Evolutionary conservation across 768 basidiomycete genomes (phyloP), one percentile per base, ranked within the genome.

Genomic region (Psilocybe azurescens): DNA sequence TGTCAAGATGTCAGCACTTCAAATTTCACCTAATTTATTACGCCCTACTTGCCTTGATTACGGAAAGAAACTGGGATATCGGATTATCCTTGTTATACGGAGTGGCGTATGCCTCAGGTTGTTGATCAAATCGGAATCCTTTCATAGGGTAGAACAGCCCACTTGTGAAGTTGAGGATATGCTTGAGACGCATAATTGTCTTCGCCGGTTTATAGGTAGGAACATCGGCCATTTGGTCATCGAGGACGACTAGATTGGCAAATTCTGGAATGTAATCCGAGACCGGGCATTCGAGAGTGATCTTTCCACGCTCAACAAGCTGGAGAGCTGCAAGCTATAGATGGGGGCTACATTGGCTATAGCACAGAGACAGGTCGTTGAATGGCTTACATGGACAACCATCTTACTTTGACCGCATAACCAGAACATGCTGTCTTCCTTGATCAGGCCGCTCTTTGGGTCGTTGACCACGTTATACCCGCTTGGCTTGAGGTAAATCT

Each of bases 401-500:
- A 77, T 60, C 56, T 78, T 78, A 4, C 74, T 74, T 59, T 74
- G 71, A 53, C 78, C 77, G 62, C 75, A 76, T 3, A 79, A 64
- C 75, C 75, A 77, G 57, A 77, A 76, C 11, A 76, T 57, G 16
- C 70, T 71, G 53, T 77, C 72, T 18, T 66, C 51, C 47, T 67
- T 59, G 14, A 78, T 60, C 10, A 60, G 51, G 5, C 69, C 73
- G 38, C 70, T 70, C 1, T 68, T 55, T 20, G 73, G 68, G 54
- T 76, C 71, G 38, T 67, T 68, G 5, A 73, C 46, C 3, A 72
- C 32, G 14, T 70, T 62, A 39, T 29, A 54, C 3, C 76, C 75
- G 30, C 70, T 65, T 18, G 65, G 66, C 2, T 69, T 67, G 54
- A 72, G 71, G 38, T 71, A 72, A 2, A 74, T 62, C 55, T 74